Conservation (phyloP, 495 filamentous ascomycete genomes). For the Penicillium maclennaniae region DNA sequence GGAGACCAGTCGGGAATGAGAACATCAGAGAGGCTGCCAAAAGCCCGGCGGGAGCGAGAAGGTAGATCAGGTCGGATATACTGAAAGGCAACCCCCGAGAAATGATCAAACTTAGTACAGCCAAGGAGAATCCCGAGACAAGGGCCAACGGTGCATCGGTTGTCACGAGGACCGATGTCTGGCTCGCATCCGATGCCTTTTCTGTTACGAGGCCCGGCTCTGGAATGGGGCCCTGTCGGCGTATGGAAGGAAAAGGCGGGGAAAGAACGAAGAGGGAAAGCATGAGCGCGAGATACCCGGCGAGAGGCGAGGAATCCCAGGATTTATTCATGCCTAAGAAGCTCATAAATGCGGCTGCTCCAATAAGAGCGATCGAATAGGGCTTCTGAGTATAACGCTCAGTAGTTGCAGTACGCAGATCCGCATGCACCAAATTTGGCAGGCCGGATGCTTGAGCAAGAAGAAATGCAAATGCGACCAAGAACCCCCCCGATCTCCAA, state of each 20-base stretch:
- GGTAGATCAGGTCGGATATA: slow-evolving; percentile 21
- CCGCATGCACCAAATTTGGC: slow-evolving; percentile 22
- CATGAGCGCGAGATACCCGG: slow-evolving; percentile 46
- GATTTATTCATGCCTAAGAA: slow-evolving; percentile 33
- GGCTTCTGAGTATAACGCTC: slow-evolving; percentile 30
- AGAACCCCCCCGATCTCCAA: slow-evolving; percentile 54
- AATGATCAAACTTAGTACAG: slow-evolving; percentile 18
- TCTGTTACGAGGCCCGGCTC: slow-evolving; percentile 27
- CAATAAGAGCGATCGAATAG: slow-evolving; percentile 27
- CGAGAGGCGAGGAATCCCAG: slow-evolving; percentile 29
- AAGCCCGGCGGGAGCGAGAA: slow-evolving; percentile 22
- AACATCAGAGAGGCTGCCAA: slow-evolving; percentile 31
- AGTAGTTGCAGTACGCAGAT: slow-evolving; percentile 5
- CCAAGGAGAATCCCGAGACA: slow-evolving; percentile 26
- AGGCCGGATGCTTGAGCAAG: slow-evolving; percentile 42
- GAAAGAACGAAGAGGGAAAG: slow-evolving; percentile 42
- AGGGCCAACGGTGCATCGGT: slow-evolving; percentile 30
- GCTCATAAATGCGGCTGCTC: slow-evolving; percentile 24
- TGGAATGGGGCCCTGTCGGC: slow-evolving; percentile 20
- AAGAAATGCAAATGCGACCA: slow-evolving; percentile 49
- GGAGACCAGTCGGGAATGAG: slow-evolving; percentile 22
- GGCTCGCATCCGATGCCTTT: slow-evolving; percentile 7
- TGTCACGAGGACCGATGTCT: slow-evolving; percentile 15
- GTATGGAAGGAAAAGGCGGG: slow-evolving; percentile 36
- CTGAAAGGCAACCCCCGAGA: slow-evolving; percentile 23